Evolutionary conservation across 768 basidiomycete genomes (phyloP), one percentile per base, ranked within the genome.

Genomic region (Calocybe cyanea): DNA sequence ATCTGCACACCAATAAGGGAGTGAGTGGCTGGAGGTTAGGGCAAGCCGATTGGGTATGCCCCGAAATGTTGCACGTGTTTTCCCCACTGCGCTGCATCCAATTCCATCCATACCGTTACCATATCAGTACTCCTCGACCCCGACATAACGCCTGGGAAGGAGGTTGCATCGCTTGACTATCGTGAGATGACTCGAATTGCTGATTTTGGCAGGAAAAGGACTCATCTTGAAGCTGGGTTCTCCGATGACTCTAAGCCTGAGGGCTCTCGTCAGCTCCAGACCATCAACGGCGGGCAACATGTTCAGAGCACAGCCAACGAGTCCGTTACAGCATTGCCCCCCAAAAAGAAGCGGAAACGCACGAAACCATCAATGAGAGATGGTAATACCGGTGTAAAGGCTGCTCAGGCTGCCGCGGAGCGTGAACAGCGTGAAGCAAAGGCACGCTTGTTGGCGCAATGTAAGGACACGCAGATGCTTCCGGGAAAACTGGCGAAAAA

Each of bases 201-300:
- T 7, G 81, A 79, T 54, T 74, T 89, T 61, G 83, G 81, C n/a
- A 73, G 76, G 43, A 91, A 90, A 60, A 69, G 87, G 40, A 83
- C 80, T 4, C 80, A 87, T 56, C 51, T 88, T 11, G 71, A 89
- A 49, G 83, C 86, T 11, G 80, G 77, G 0, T 78, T 85, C 52
- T 55, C 45, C 15, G 46, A 31, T 7, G 45, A 61, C n/a, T 11
- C 47, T 52, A 14, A n/a, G n/a, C 54, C 60, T 36, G 52, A 46
- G 21, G 38, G 52, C 25, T 21, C 42, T 8, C 25, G 11, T 28
- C 55, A 55, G 7, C 48, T 50, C 38, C 52, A 33, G 15, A 31
- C 34, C 36, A 38, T 28, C 35, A 36, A 30, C 24, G 25, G 11
- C 11, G 25, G 25, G 5, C 25, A 28, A 28, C 19, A 35, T 38